These are phyloP conservation scores for Capsicum rhomboideum DNA, from an alignment of 257 asterid genomes.

Conservation along the genomic window DNA sequence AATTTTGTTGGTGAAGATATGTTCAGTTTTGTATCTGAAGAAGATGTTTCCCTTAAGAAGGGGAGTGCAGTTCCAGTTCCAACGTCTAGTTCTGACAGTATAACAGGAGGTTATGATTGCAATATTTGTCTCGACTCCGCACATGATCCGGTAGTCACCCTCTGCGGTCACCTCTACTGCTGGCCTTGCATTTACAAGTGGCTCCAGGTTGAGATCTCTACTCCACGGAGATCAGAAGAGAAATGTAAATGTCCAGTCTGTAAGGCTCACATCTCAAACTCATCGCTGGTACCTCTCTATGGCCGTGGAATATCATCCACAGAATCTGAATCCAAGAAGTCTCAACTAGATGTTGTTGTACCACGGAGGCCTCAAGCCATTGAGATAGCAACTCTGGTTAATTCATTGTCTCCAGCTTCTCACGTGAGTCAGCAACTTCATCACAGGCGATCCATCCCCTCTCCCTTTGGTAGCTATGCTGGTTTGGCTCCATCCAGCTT, in stretches of 20 bases:
- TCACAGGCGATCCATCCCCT: slow-evolving; percentile 23
- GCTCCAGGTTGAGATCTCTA: slow-evolving; percentile 57
- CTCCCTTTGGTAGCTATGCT: slow-evolving; percentile 27
- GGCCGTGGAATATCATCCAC: slow-evolving; percentile 59
- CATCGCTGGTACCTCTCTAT: slow-evolving; percentile 73
- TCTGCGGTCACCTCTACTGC: slow-evolving; percentile 88
- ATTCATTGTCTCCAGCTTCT: slow-evolving; percentile 22
- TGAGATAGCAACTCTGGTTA: slow-evolving; percentile 15
- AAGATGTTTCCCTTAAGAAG: slow-evolving; percentile 32
- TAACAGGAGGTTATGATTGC: slow-evolving; percentile 67
- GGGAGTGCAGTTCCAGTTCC: slow-evolving; percentile 22
- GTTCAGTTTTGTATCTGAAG: slow-evolving; percentile 29
- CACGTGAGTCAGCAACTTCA: slow-evolving; percentile 24
- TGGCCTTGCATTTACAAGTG: slow-evolving; percentile 96
- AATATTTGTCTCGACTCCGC: slow-evolving; percentile 78
- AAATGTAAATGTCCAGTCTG: slow-evolving; percentile 79
- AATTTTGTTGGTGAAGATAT: slow-evolving; percentile 27
- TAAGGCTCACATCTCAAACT: slow-evolving; percentile 52
- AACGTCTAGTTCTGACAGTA: slow-evolving; percentile 28
- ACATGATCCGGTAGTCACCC: slow-evolving; percentile 75
- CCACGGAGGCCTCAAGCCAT: slow-evolving; percentile 72
- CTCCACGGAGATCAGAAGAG: slow-evolving; percentile 40
- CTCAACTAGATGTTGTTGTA: slow-evolving; percentile 28
- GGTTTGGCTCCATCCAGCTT: slow-evolving; percentile 26
- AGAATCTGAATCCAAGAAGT: slow-evolving; percentile 42